Evolutionary conservation across 306 rosid species (phyloP), one percentile per base, ranked within the genome.

Genomic region (Astragalus membranaceus): DNA sequence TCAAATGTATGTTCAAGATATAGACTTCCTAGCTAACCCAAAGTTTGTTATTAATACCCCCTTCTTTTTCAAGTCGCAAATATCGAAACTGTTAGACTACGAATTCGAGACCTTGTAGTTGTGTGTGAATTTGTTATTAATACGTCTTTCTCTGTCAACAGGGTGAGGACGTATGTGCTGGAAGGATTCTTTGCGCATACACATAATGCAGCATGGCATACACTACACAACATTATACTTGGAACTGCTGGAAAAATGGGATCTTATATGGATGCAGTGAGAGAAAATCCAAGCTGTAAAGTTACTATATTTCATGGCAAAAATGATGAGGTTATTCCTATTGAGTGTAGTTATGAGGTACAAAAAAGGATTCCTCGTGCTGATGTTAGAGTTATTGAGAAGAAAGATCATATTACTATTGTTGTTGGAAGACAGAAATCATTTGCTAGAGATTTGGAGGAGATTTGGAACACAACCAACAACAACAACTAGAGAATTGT

Each of bases 131-230:
- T 20, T 20, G 23, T 20, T 20, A 20, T 20, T 20, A 20, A 20
- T 20, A 2, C 23, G 23, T 20, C 23, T 20, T 20, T 20, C 23
- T 20, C 23, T 20, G 23, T 20, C 15, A 61, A 44, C 88, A 95
- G 99, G 86, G 51, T 91, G 3, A 82, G 90, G 74, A 81, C 87
- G 1, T 95, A 84, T 75, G 80, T 95, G 83, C 77, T 86, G 4
- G 97, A 91, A 70, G 99, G 99, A n/a, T 95, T 91, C 80, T 91
- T 89, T 70, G 77, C 89, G n/a, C 99, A 95, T 74, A 95, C 99
- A 0, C 99, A 95, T 58, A 95, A 89, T 33, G 97, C 99, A 9
- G 97, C 99, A 3, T 95, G 99, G 99, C 99, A 95, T 47, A 95
- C 99, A 6, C 87, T 95, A 17, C 99, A 95, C 82, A 95, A 95